These are phyloP conservation scores for Nepenthes alata DNA, from an alignment of 179 eudicot species.

Conservation along the genomic window DNA sequence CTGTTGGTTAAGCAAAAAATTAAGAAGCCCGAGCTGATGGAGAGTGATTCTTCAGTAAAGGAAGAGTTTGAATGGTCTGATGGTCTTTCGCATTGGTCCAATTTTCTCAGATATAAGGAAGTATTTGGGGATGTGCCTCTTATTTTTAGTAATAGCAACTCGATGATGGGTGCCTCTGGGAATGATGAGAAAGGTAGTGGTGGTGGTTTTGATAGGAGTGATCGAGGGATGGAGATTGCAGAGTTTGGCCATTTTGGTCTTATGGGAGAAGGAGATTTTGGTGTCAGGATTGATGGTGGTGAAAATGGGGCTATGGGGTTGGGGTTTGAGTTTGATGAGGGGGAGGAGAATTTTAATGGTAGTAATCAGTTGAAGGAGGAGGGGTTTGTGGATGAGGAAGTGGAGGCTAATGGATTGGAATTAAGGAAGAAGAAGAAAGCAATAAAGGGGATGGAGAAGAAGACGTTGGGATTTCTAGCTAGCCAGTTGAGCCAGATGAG, in stretches of 20 bases:
- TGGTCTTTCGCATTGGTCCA: slow-evolving; percentile 69
- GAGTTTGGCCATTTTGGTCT: slow-evolving; percentile 55
- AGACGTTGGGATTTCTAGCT: slow-evolving; percentile 49
- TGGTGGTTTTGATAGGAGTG: slow-evolving; percentile 41
- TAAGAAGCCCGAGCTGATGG: slow-evolving; percentile 33
- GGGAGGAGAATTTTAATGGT: slow-evolving; percentile 26
- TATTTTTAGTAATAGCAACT: slow-evolving; percentile 25
- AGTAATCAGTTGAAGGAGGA: slow-evolving; percentile 46
- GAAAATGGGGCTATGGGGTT: slow-evolving; percentile 68
- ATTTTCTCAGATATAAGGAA: slow-evolving; percentile 73
- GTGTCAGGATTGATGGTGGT: slow-evolving; percentile 51
- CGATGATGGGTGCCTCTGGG: slow-evolving; percentile 25
- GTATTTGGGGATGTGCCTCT: slow-evolving; percentile 80
- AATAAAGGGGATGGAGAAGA: slow-evolving; percentile 53
- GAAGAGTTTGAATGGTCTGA: slow-evolving; percentile 86
- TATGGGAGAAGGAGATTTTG: slow-evolving; percentile 47
- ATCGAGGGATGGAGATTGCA: slow-evolving; percentile 40
- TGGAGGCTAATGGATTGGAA: slow-evolving; percentile 49
- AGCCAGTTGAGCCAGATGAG: slow-evolving; percentile 48
- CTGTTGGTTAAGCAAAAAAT: slow-evolving; percentile 87
- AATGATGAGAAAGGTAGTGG: slow-evolving; percentile 25
- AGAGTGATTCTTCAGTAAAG: slow-evolving; percentile 18
- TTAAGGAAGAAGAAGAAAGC: slow-evolving; percentile 55
- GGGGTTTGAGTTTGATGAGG: slow-evolving; percentile 67
- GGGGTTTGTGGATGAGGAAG: slow-evolving; percentile 69